These are phyloP conservation scores for Strobilomyces dryophilus DNA, from an alignment of 768 basidiomycete species.

Conservation along the genomic window DNA sequence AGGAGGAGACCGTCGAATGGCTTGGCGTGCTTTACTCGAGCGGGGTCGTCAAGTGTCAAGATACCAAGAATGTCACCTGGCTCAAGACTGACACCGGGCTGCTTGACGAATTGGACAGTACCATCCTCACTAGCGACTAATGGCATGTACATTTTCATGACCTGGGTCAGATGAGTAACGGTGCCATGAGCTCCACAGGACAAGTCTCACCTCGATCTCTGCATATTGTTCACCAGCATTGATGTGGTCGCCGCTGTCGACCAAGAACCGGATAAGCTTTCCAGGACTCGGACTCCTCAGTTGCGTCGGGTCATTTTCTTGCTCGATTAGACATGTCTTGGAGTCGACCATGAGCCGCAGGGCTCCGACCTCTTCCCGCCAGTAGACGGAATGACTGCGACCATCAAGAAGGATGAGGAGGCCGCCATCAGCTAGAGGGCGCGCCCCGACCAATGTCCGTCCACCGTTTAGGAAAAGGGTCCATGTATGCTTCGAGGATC, in stretches of 20 bases:
- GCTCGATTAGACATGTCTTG: constrained; percentile 97
- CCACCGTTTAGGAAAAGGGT: constrained; percentile 96
- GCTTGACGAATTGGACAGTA: constrained; percentile 92
- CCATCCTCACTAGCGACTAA: constrained; percentile 93
- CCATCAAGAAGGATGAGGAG: constrained; percentile 89
- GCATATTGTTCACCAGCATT: constrained; percentile 96
- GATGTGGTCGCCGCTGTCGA: constrained; percentile 97
- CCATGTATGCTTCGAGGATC: constrained; percentile 86
- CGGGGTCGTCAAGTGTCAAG: constrained; percentile 91
- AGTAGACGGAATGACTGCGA: constrained; percentile 95
- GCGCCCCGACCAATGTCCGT: constrained; percentile 85
- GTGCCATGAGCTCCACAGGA: not conserved
- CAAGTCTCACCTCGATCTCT: constrained; percentile 80
- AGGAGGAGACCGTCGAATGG: constrained; percentile 96
- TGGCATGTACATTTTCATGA: constrained; percentile 99
- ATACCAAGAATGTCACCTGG: constrained; percentile 98
- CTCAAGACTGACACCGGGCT: constrained; percentile 94
- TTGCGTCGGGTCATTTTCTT: constrained; percentile 99
- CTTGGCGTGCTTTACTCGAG: constrained; percentile 96
- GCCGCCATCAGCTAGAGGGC: constrained; percentile 92
- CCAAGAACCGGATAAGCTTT: constrained; percentile 89
- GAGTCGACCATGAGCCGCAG: constrained; percentile 90
- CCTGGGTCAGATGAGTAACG: constrained; percentile 37
- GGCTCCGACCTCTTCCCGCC: constrained; percentile 97
- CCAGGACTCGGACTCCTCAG: constrained; percentile 94